Evolutionary conservation across 176 grass and related monocot species (phyloP), one percentile per base, ranked within the genome.

Genomic region (Musa schizocarpa): DNA sequence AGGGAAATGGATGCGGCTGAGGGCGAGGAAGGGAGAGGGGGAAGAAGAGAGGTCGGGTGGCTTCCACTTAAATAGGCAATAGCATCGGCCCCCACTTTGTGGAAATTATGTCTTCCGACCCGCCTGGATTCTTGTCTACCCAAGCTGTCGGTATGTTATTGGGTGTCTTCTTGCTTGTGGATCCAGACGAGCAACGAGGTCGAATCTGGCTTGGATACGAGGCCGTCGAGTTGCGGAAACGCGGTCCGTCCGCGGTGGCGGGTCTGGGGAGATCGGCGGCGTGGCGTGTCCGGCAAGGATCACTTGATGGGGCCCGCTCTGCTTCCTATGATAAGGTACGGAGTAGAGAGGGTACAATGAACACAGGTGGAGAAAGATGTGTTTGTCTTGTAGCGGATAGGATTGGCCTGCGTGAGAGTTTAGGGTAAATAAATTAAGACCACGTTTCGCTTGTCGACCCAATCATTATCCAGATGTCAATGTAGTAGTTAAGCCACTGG

Each of bases 251-350:
- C 13, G 43, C 2, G 12, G 25, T 17, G 8, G 16, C 12, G 11
- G 43, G 4, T 10, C 23, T 14, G 27, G 16, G 34, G 27, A 50
- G 29, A 69, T 69, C 66, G 14, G 29, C 68, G 68, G 68, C 68
- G 68, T 70, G 68, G 34, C 68, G 68, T 70, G 68, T 70, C 67
- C 67, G 17, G 8, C 17, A 69, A 69, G 67, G 67, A 69, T 23
- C 22, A n/a, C 0, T 26, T 20, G 9, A 65, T 23, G 23, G 9
- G 23, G 12, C 21, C 22, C 19, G 11, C 0, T 13, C 9, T 23
- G 34, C 34, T 0, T 43, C 34, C 34, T 6, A 43, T 43, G 34
- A 43, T 6, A 43, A 43, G 4, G 34, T 43, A 43, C 34, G 34
- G 0, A 43, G 3, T 26, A 65, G 20, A 26, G 9, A 65, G 23